Base-by-base conservation (phyloP, 192 early-diverging fungal genomes). In the Podila horticola region DNA sequence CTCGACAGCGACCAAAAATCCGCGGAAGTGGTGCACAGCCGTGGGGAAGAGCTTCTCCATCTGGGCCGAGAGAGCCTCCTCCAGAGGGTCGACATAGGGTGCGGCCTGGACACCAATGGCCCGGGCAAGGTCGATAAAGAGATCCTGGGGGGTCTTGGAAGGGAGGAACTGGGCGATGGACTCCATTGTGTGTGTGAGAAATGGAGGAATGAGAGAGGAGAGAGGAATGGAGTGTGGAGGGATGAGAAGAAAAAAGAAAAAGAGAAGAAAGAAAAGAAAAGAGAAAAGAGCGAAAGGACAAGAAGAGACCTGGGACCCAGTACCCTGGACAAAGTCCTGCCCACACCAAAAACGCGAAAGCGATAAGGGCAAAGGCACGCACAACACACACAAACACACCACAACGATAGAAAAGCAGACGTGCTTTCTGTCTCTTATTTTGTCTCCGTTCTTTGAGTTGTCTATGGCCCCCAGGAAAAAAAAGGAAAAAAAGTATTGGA, bases 61-160 rank as follows among this genome's bases (percentile, higher is more conserved):
- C 64, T 73, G 71, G 58, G 60, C 52, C 5, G 41, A 36, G 22
- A 81, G 4, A 22, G 77, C 77, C 5, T 34, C 71, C 71, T 81
- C 77, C 5, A 81, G 36, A 30, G 77, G 77, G 62, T 81, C 77
- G 48, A 81, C 66, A 73, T 73, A 81, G 19, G 77, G 77, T 13
- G 77, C 77, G 11, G 77, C 70, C 28, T 28, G 60, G 57, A 81
- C 77, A 45, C 77, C 77, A 31, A 81, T 29, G 62, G 70, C 59
- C 22, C 66, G 58, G 58, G 77, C 77, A 34, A 81, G 29, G 63
- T 81, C 71, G 20, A 81, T 81, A 51, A 81, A 81, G 51, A 71
- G 52, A 57, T 81, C 77, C 63, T 81, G 77, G n/a, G 77, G 77
- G 36, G 55, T 58, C 71, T 72, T 68, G 60, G 67, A 28, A 11